A percentile compares a stretch with the other conserved stretches of the same genome.
phyloP scores from a whole-genome alignment of 2,329 filamentous ascomycete genomes.

The Blumeria hordei region DNA sequence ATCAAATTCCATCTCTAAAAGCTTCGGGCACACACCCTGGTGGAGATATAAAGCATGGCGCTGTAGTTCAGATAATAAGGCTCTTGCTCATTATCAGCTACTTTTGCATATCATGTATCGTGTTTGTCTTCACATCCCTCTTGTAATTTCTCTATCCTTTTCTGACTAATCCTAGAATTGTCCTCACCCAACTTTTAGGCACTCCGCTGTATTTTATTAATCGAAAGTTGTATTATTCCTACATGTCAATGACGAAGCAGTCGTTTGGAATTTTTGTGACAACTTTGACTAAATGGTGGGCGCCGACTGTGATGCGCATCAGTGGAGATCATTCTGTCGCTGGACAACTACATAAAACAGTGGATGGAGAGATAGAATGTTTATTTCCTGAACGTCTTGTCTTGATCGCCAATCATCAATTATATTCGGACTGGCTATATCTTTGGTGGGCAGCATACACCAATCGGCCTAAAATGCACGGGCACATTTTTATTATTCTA shows the following conservation, averaged over 20 bases:
- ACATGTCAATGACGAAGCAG: constrained; percentile 71
- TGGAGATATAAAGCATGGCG: constrained; percentile 14
- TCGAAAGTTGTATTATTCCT: constrained; percentile 57
- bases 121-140: constrained; percentile 8
- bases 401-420: constrained; percentile 71
- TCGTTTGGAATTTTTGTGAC: constrained; percentile 59
- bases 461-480: constrained; percentile 49
- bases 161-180: constrained; percentile 24
- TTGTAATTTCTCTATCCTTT: constrained; percentile 4
- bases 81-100: constrained; percentile 11
- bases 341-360: constrained; percentile 44
- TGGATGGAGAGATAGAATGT: constrained; percentile 52
- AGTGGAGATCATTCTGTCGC: constrained; percentile 63
- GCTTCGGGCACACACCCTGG: constrained; percentile 10
- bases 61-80: constrained; percentile 10
- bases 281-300: constrained; percentile 67
- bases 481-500: constrained; percentile 71
- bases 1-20: neutral
- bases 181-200: constrained; percentile 51
- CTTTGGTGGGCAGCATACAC: constrained; percentile 89
- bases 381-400: constrained; percentile 61
- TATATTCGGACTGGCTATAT: constrained; percentile 29
- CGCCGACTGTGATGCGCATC: constrained; percentile 59
- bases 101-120: constrained; percentile 11
- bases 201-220: constrained; percentile 53